Evolutionary conservation across 1,284 basidiomycete genomes (phyloP), one percentile per base, ranked within the genome.

Genomic region (Apiotrichum gracile): DNA sequence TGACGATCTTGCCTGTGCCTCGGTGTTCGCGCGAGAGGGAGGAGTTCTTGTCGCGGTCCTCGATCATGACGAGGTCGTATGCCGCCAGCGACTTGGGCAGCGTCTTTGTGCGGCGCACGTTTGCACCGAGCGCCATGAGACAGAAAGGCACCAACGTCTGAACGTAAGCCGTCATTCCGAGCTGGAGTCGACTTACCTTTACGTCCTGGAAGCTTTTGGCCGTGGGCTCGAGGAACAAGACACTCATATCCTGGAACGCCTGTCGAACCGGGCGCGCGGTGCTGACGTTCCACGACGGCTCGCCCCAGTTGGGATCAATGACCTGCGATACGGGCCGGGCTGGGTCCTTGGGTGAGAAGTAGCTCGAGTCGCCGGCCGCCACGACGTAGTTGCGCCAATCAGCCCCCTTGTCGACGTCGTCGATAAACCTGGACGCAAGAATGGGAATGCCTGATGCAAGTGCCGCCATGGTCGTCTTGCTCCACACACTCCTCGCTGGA

Each of bases 381-480:
- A 91, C 77, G 49, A 90, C 75, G 61, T 81, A 86, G 1, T 73
- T 67, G 26, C 73, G 72, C 87, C 88, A 92, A 38, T 83, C 79
- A 58, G 79, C 68, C 63, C 60, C 81, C 56, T 62, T 63, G 16
- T 66, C 58, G 33, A 78, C 78, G 24, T 80, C 78, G 12, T 78
- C 64, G 17, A 89, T 55, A 81, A 85, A 92, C 3, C 79, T 73
- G 5, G 79, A 69, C 0, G 80, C 81, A n/a, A 94, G 66, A 62
- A 88, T 90, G 1, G 91, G 91, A 45, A 94, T 83, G 7, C 91
- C 91, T 26, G 91, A 76, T 0, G 87, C 88, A 27, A 94, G 79
- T 7, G 90, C 88, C 6, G 85, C 79, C 47, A 93, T 77, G 64
- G 82, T 89, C 69, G 91, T 92, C 5, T 85, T 80, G 57, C 87